Evolutionary conservation across 2,329 filamentous ascomycete species (phyloP).

Genomic region (Colletotrichum sublineola): DNA sequence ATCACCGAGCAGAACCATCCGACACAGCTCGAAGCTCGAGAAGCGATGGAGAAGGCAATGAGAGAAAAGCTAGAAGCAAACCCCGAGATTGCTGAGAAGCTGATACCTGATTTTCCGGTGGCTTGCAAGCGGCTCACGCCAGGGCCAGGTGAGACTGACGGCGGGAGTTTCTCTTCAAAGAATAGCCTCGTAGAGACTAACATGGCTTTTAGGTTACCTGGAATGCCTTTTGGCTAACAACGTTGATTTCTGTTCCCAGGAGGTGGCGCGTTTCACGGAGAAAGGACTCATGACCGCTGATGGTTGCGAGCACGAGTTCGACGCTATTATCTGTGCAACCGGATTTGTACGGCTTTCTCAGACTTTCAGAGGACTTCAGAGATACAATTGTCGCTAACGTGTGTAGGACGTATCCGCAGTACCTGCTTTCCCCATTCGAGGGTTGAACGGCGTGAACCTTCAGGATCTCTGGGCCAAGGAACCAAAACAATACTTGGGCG

Average conservation of each 20-base stretch:
- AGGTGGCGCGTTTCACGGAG: not conserved
- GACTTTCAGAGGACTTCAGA: no score
- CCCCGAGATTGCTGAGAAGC: slow-evolving; percentile 1
- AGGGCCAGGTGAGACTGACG: not conserved
- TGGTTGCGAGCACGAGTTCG: not conserved
- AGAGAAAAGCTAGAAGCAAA: not conserved
- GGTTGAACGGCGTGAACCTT: not conserved
- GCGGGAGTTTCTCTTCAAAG: not conserved
- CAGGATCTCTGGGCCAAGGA: slow-evolving; percentile 11
- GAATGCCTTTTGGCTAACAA: slow-evolving; percentile 11
- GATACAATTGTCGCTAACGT: not conserved
- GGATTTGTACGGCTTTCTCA: slow-evolving; percentile 4
- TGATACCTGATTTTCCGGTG: slow-evolving; percentile 14
- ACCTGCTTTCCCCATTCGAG: slow-evolving; percentile 7
- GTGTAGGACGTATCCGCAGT: not conserved
- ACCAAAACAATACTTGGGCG: not conserved
- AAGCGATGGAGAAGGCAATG: not conserved
- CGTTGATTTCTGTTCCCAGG: slow-evolving; percentile 9
- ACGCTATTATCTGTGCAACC: slow-evolving; percentile 25
- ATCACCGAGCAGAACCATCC: not conserved
- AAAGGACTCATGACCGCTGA: slow-evolving; percentile 4
- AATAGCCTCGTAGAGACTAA: not conserved
- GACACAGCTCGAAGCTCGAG: not conserved
- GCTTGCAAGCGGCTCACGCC: slow-evolving; percentile 13
- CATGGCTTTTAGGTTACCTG: not conserved